phyloP scores from a whole-genome alignment of 129 eudicot genomes.

The Chrysanthemum makinoi region DNA sequence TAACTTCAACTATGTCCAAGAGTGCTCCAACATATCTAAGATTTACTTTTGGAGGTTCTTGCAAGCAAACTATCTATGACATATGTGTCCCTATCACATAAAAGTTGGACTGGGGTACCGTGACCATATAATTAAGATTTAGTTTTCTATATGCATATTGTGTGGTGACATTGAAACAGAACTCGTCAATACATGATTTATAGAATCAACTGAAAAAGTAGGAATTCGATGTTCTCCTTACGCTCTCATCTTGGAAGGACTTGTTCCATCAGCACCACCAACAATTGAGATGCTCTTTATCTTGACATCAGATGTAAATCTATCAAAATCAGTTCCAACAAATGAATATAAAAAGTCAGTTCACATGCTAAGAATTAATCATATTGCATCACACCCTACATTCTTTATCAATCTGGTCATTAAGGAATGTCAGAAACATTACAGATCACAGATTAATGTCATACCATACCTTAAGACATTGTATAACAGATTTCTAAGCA shows the following conservation, averaged over 20 bases:
- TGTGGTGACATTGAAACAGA: not conserved
- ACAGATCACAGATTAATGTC: conserved; percentile 2
- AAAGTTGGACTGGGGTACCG: not conserved
- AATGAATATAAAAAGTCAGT: conserved; percentile 11
- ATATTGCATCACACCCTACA: not conserved
- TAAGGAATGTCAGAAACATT: not conserved
- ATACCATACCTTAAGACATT: conserved; percentile 6
- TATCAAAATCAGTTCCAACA: conserved; percentile 29
- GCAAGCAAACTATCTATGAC: not conserved
- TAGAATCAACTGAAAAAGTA: conserved; percentile 1
- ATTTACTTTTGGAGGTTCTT: not conserved
- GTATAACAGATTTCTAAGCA: conserved; percentile 10
- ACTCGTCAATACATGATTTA: not conserved
- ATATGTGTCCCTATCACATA: conserved; percentile 6
- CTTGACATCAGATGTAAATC: conserved; percentile 98
- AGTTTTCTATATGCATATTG: not conserved
- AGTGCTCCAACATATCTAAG: not conserved
- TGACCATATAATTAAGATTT: conserved; percentile 19
- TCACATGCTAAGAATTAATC: conserved; percentile 12
- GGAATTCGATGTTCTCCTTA: conserved; percentile 42
- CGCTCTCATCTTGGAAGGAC: conserved; percentile 99
- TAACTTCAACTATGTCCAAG: not conserved
- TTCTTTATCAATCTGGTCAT: not conserved
- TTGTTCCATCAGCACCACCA: conserved; percentile 97
- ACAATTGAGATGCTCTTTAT: conserved; percentile 91